phyloP scores from a whole-genome alignment of 768 basidiomycete genomes.

The Exsudoporus frostii region DNA sequence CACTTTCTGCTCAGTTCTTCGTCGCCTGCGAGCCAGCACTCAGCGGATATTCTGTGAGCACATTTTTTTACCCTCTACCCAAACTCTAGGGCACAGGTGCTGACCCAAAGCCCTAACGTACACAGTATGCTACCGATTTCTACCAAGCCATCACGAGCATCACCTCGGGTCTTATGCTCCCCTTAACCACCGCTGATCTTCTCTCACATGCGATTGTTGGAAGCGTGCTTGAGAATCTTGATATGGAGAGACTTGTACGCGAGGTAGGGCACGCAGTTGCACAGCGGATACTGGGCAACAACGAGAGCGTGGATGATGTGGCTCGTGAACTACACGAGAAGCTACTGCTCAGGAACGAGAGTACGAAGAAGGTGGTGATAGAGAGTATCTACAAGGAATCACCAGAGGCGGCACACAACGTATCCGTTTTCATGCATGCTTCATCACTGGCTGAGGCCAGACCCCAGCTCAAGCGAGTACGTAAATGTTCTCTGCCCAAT shows the following conservation, averaged over 20 bases:
- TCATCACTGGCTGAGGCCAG: slow-evolving; percentile 68
- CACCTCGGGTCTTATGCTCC: slow-evolving; percentile 94
- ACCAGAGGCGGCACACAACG: slow-evolving; percentile 86
- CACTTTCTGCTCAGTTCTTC: slow-evolving; percentile 66
- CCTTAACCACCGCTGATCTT: slow-evolving; percentile 91
- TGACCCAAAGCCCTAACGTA: slow-evolving; percentile 13
- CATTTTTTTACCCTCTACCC: slow-evolving; percentile 15
- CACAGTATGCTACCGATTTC: slow-evolving; percentile 87
- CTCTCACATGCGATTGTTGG: slow-evolving; percentile 96
- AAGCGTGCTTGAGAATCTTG: slow-evolving; percentile 93
- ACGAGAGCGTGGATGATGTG: slow-evolving; percentile 96
- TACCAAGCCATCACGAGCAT: slow-evolving; percentile 90
- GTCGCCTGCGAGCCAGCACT: slow-evolving; percentile 98
- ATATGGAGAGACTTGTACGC: slow-evolving; percentile 94
- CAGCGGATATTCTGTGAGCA: slow-evolving; percentile 81
- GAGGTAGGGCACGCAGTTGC: slow-evolving; percentile 95
- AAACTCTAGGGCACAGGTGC: not conserved
- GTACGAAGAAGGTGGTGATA: slow-evolving; percentile 94
- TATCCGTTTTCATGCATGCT: slow-evolving; percentile 77
- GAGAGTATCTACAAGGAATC: slow-evolving; percentile 96
- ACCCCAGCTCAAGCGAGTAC: slow-evolving; percentile 75
- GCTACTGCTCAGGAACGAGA: slow-evolving; percentile 87
- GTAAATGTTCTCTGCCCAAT: slow-evolving; percentile 12
- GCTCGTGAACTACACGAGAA: slow-evolving; percentile 92
- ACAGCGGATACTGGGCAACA: slow-evolving; percentile 84